phyloP scores from a whole-genome alignment of 495 filamentous ascomycete genomes.

The Talaromyces wortmannii region DNA sequence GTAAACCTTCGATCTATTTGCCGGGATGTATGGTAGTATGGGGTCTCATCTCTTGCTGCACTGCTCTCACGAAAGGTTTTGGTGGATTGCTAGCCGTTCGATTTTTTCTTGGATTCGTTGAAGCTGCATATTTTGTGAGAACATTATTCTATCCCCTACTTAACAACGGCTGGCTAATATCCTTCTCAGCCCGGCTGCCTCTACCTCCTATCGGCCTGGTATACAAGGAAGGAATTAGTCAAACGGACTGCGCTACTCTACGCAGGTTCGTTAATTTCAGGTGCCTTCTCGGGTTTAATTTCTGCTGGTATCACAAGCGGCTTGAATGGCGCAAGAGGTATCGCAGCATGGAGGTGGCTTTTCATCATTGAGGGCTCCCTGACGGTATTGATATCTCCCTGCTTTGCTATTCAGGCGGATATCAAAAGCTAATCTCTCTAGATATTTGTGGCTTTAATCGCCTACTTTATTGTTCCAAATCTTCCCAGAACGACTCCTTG shows the following conservation, averaged over 20 bases:
- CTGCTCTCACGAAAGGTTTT: conserved; percentile 50
- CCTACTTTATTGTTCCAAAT: conserved; percentile 61
- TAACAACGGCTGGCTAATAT: background rate
- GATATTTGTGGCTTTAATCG: conserved; percentile 29
- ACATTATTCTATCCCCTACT: background rate
- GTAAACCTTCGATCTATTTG: conserved; percentile 55
- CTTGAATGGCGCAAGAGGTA: background rate
- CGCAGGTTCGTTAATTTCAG: background rate
- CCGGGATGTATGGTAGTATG: conserved; percentile 59
- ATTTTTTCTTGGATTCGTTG: conserved; percentile 68
- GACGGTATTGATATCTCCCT: conserved; percentile 9
- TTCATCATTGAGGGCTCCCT: conserved; percentile 8
- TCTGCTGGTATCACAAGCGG: background rate
- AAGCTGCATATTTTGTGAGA: conserved; percentile 21
- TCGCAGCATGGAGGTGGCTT: conserved; percentile 17
- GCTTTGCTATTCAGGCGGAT: no score
- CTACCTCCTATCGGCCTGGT: background rate
- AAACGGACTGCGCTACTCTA: background rate
- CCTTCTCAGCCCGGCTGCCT: conserved; percentile 8
- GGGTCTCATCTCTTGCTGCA: conserved; percentile 60
- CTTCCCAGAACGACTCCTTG: conserved; percentile 65
- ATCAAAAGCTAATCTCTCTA: no score
- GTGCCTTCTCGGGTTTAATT: background rate
- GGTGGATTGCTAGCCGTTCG: conserved; percentile 57
- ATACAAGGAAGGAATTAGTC: background rate